These are phyloP conservation scores for Fistulinella cinereoalba DNA, from an alignment of 1,284 basidiomycete species.

Conservation along the genomic window DNA sequence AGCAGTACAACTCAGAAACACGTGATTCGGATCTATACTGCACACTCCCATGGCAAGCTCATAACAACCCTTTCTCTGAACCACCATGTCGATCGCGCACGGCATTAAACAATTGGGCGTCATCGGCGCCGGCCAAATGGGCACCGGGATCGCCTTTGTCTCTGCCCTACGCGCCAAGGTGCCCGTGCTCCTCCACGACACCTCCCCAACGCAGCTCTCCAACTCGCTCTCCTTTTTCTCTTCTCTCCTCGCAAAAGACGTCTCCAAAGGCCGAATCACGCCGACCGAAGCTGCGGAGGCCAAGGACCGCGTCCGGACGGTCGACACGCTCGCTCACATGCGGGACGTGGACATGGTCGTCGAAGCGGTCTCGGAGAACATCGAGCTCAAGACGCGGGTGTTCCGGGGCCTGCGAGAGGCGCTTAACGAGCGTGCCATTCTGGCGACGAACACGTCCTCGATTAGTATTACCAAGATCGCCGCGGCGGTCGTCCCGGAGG, in stretches of 20 bases:
- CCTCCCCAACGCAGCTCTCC: conserved; percentile 59
- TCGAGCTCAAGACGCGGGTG: conserved; percentile 77
- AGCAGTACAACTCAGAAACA: conserved; percentile 4
- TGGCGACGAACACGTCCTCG: conserved; percentile 93
- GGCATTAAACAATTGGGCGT: conserved; percentile 69
- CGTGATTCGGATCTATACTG: conserved; percentile 15
- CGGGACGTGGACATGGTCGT: conserved; percentile 86
- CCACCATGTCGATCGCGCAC: conserved; percentile 43
- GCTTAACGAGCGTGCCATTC: conserved; percentile 71
- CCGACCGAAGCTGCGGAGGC: conserved; percentile 75
- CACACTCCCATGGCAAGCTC: neutral
- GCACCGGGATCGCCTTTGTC: conserved; percentile 84
- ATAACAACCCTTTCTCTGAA: neutral
- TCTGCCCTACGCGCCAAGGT: conserved; percentile 77
- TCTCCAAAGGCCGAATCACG: conserved; percentile 79
- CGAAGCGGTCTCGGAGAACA: conserved; percentile 90
- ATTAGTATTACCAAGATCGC: conserved; percentile 96
- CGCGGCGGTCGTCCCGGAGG: conserved; percentile 63
- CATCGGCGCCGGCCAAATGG: conserved; percentile 86
- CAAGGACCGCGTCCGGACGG: conserved; percentile 57
- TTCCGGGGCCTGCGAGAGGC: conserved; percentile 72
- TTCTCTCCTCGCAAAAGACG: conserved; percentile 82
- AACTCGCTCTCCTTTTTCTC: conserved; percentile 75
- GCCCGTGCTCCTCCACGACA: conserved; percentile 73
- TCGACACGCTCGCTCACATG: conserved; percentile 55